A percentile compares a stretch with the other conserved stretches of the same genome.
Conservation (phyloP, 768 basidiomycete species). For the Termitomyces sp. region DNA sequence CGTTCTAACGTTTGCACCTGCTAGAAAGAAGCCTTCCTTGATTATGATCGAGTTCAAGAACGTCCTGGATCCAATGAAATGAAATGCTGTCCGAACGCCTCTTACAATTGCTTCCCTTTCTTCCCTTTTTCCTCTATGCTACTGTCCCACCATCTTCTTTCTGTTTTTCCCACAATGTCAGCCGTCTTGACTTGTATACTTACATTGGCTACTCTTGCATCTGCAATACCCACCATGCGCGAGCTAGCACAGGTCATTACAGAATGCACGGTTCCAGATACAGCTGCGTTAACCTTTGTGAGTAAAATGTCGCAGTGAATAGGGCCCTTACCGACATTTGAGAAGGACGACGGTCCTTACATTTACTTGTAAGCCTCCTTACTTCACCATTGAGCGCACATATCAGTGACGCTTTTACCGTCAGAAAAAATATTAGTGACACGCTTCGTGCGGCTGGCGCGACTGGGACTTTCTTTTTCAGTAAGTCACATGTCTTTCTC, state of each 20-base stretch:
- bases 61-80: too few relatives aligned
- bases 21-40: background rate
- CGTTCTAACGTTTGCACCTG: too few relatives aligned
- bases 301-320: constrained; percentile 8
- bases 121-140: background rate
- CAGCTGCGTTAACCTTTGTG: constrained; percentile 36
- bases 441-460: constrained; percentile 18
- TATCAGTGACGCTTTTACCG: background rate
- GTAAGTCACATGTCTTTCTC: background rate
- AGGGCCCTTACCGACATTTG: background rate
- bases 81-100: too few relatives aligned
- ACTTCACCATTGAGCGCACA: too few relatives aligned
- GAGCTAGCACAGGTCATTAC: constrained; percentile 26
- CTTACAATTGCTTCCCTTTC: background rate
- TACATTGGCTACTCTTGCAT: constrained; percentile 10
- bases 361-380: constrained; percentile 23
- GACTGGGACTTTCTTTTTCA: constrained; percentile 14
- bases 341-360: constrained; percentile 39
- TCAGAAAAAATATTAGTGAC: constrained; percentile 27
- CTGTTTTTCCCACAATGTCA: constrained; percentile 11
- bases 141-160: background rate
- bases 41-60: background rate
- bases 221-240: constrained; percentile 16
- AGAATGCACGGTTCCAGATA: constrained; percentile 28
- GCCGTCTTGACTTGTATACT: constrained; percentile 9